Conservation (phyloP, 208 protist genomes). For the Leishmania amazonensis region DNA sequence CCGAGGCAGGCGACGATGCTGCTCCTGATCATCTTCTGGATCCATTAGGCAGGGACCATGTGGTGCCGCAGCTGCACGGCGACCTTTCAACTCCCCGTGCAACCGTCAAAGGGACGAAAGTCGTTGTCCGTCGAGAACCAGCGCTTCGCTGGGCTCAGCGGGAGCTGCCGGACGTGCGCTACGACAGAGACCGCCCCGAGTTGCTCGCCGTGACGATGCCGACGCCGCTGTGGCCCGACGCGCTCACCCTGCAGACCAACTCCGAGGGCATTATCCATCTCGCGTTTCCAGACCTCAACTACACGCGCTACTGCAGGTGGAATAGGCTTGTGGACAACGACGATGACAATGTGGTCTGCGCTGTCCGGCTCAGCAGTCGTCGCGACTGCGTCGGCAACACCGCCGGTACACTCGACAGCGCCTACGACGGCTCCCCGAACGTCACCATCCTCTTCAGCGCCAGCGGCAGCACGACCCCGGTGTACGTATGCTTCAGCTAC, state of each 20-base stretch:
- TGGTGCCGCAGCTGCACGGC: background rate
- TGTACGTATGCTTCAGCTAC: slow-evolving; percentile 48
- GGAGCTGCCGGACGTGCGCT: slow-evolving; percentile 12
- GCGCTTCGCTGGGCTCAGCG: slow-evolving; percentile 30
- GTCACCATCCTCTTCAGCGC: slow-evolving; percentile 28
- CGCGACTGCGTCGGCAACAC: slow-evolving; percentile 52
- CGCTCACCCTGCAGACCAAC: slow-evolving; percentile 21
- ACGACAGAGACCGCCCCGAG: slow-evolving; percentile 22
- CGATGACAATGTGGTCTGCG: slow-evolving; percentile 26
- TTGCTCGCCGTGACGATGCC: slow-evolving; percentile 31
- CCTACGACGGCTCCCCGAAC: slow-evolving; percentile 34
- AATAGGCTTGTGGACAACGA: background rate
- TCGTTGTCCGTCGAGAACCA: slow-evolving; percentile 5
- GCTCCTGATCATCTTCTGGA: background rate
- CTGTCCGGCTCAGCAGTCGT: slow-evolving; percentile 42
- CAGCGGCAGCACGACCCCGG: slow-evolving; percentile 36
- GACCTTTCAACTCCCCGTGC: background rate
- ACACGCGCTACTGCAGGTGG: slow-evolving; percentile 25
- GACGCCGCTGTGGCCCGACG: slow-evolving; percentile 29
- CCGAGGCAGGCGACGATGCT: background rate
- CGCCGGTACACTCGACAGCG: slow-evolving; percentile 47
- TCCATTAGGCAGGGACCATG: background rate
- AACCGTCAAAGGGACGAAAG: background rate
- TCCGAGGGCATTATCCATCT: slow-evolving; percentile 27
- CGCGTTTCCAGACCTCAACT: slow-evolving; percentile 25